Conservation (phyloP, 129 eudicot genomes). For the Pittosporum tobira region DNA sequence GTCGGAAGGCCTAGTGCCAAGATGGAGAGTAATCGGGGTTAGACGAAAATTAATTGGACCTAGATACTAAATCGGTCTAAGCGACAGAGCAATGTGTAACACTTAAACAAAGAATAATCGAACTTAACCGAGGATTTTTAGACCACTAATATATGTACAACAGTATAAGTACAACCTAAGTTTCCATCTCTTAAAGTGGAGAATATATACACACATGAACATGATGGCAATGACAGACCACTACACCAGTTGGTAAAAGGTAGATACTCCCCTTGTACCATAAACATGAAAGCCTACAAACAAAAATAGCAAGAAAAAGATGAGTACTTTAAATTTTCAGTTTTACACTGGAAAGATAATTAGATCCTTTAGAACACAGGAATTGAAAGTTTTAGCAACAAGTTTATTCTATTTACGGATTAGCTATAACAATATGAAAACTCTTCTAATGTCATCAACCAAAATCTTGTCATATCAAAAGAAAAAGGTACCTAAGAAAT, state of each 20-base stretch:
- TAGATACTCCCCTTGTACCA: background rate
- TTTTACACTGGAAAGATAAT: constrained; percentile 6
- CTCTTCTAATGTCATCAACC: too few species aligned
- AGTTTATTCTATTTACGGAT: background rate
- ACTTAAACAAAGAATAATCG: too few species aligned
- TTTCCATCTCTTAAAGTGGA: constrained; percentile 25
- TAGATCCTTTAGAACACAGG: constrained; percentile 3
- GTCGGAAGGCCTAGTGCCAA: too few species aligned
- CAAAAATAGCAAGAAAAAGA: constrained; percentile 15
- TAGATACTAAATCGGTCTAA: too few species aligned
- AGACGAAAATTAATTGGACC: too few species aligned
- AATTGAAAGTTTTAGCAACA: constrained; percentile 2
- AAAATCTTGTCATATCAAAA: too few species aligned
- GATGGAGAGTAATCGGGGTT: too few species aligned
- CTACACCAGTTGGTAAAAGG: background rate
- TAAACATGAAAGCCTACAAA: background rate
- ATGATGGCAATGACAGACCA: background rate
- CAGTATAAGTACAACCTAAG: constrained; percentile 24
- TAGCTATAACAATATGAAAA: background rate
- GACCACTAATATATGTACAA: too few species aligned
- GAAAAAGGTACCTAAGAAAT: too few species aligned
- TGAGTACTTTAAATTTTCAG: constrained; percentile 17
- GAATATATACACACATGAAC: constrained; percentile 11
- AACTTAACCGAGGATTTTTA: too few species aligned
- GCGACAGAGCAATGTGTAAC: too few species aligned